Conservation (phyloP, 2,329 filamentous ascomycete species). For the Aspergillus spinulosporus region DNA sequence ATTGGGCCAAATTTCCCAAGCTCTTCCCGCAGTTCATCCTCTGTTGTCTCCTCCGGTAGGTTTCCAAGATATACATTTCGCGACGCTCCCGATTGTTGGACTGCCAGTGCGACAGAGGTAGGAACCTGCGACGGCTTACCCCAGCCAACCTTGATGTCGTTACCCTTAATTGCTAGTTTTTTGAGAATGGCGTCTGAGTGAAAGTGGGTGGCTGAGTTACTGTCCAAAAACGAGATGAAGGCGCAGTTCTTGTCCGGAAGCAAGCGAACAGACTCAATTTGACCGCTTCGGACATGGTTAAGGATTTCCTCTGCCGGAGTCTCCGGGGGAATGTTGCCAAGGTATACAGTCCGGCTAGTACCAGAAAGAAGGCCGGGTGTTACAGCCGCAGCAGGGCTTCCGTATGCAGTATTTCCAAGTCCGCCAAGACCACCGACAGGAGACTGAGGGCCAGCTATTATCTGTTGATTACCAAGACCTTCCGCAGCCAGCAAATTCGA, state of each 20-base stretch:
- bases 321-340: constrained; percentile 98
- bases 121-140: constrained; percentile 98
- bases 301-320: constrained; percentile 96
- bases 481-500: constrained; percentile 84
- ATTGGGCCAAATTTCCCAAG: constrained; percentile 94
- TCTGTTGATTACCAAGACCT: constrained; percentile 76
- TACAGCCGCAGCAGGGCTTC: constrained; percentile 70
- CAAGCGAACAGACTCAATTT: constrained; percentile 97
- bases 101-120: constrained; percentile 93
- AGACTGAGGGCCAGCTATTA: constrained; percentile 78
- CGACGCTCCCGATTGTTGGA: constrained; percentile 95
- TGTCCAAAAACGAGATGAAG: constrained; percentile 98
- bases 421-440: constrained; percentile 74
- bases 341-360: constrained; percentile 93
- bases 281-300: constrained; percentile 91
- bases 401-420: constrained; percentile 59
- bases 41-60: constrained; percentile 81
- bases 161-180: constrained; percentile 96
- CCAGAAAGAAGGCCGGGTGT: constrained; percentile 80
- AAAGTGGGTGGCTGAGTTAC: constrained; percentile 96
- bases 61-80: constrained; percentile 97
- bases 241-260: constrained; percentile 99
- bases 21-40: constrained; percentile 92
- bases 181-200: constrained; percentile 99
- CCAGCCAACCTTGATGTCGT: constrained; percentile 99